phyloP scores from a whole-genome alignment of 345 rosid species.

The Aethionema arabicum region DNA sequence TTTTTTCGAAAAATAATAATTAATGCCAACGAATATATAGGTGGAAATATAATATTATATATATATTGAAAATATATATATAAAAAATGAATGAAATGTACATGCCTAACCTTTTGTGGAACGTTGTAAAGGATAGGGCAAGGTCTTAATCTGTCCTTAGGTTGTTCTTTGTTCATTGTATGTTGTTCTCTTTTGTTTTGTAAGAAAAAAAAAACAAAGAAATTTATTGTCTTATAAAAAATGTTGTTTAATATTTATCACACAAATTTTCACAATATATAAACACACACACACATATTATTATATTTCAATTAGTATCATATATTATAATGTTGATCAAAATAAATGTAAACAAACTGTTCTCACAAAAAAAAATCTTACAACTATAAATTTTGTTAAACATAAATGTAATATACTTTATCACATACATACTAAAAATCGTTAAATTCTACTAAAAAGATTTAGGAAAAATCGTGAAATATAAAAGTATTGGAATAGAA shows the following conservation, averaged over 20 bases:
- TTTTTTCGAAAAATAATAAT: conserved; percentile 7
- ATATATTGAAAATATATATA: background rate
- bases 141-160: conserved; percentile 13
- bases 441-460: too few species aligned
- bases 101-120: conserved; percentile 28
- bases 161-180: conserved; percentile 26
- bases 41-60: background rate
- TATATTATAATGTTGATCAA: too few species aligned
- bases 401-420: too few species aligned
- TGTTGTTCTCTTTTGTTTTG: conserved; percentile 23
- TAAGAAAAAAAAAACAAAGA: conserved; percentile 17
- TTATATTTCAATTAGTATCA: too few species aligned
- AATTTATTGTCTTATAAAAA: background rate
- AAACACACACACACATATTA: too few species aligned
- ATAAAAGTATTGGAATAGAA: too few species aligned
- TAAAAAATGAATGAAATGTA: conserved; percentile 18
- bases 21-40: conserved; percentile 9
- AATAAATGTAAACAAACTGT: too few species aligned
- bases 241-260: background rate
- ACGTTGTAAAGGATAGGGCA: conserved; percentile 29
- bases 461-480: too few species aligned
- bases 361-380: too few species aligned
- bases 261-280: background rate
- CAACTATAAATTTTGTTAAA: too few species aligned
- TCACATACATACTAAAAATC: too few species aligned